Percentiles rank a stretch among this genome's conserved stretches.
These are phyloP conservation scores for Kwoniella dejecticola DNA, from an alignment of 768 basidiomycete species.

Conservation along the genomic window DNA sequence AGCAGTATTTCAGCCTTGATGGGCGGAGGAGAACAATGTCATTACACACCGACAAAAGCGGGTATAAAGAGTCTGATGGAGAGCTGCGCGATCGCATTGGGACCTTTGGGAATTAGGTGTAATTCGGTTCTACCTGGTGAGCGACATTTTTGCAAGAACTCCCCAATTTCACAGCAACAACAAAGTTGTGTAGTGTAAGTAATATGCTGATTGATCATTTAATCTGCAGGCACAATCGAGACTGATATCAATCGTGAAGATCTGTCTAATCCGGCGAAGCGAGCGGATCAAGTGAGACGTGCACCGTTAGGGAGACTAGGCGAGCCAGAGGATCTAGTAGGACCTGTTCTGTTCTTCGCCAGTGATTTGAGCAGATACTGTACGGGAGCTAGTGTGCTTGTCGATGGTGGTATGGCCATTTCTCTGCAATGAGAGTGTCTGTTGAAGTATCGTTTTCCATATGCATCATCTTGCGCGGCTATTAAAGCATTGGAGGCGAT, in stretches of 20 bases:
- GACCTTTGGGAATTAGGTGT: constrained; percentile 72
- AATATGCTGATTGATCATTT: not conserved
- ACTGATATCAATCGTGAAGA: constrained; percentile 79
- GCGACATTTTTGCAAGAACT: not conserved
- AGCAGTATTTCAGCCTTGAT: constrained; percentile 79
- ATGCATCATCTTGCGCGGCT: not conserved
- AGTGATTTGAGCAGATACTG: constrained; percentile 70
- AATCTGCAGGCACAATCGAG: constrained; percentile 64
- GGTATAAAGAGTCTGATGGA: constrained; percentile 78
- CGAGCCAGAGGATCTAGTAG: constrained; percentile 71
- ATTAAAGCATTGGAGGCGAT: not conserved
- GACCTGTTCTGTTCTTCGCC: constrained; percentile 72
- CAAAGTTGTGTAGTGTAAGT: too few relatives aligned
- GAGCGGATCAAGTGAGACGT: constrained; percentile 66
- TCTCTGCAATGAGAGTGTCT: constrained; percentile 61
- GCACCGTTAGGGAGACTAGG: constrained; percentile 71
- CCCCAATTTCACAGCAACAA: too few relatives aligned
- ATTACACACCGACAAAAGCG: constrained; percentile 80
- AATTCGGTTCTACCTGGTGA: constrained; percentile 61
- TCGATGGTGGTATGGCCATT: constrained; percentile 74
- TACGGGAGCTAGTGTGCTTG: constrained; percentile 56
- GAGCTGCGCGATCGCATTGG: constrained; percentile 73
- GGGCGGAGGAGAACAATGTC: constrained; percentile 73
- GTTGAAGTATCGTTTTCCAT: too few relatives aligned
- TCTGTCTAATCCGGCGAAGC: constrained; percentile 64